These are phyloP conservation scores for Fusarium gaditjirri DNA, from an alignment of 2,329 filamentous ascomycete species.

Conservation along the genomic window DNA sequence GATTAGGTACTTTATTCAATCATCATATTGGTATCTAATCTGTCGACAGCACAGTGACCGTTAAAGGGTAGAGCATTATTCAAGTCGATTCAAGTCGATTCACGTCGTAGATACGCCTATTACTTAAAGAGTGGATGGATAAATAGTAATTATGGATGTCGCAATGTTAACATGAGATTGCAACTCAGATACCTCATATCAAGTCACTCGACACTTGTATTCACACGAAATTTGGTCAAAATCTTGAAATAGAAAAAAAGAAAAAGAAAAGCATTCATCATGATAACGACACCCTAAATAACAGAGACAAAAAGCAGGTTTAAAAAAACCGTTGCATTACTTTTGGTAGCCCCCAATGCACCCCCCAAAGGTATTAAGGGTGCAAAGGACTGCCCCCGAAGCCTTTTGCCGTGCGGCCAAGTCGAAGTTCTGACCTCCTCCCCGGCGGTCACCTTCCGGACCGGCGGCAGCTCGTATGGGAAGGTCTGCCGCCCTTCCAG, in stretches of 20 bases:
- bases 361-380: slow-evolving; percentile 50
- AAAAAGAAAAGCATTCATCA: slow-evolving; percentile 46
- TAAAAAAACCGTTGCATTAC: slow-evolving; percentile 54
- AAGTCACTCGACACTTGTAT: background rate
- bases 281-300: slow-evolving; percentile 53
- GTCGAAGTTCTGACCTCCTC: slow-evolving; percentile 44
- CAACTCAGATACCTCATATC: background rate
- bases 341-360: slow-evolving; percentile 55
- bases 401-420: slow-evolving; percentile 52
- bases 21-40: slow-evolving; percentile 20
- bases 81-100: no score
- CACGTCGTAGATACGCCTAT: background rate
- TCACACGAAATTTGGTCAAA: background rate
- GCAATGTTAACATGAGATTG: background rate
- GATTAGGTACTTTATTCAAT: slow-evolving; percentile 22
- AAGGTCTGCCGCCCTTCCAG: slow-evolving; percentile 37
- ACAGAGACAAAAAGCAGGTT: slow-evolving; percentile 49
- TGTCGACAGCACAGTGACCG: background rate
- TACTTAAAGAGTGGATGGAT: background rate
- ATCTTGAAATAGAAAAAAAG: slow-evolving; percentile 17
- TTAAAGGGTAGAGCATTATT: background rate
- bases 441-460: slow-evolving; percentile 46
- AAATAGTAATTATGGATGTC: background rate
- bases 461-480: slow-evolving; percentile 36
- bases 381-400: slow-evolving; percentile 52